Conservation (phyloP, 129 eudicot species). For the Saposhnikovia divaricata region DNA sequence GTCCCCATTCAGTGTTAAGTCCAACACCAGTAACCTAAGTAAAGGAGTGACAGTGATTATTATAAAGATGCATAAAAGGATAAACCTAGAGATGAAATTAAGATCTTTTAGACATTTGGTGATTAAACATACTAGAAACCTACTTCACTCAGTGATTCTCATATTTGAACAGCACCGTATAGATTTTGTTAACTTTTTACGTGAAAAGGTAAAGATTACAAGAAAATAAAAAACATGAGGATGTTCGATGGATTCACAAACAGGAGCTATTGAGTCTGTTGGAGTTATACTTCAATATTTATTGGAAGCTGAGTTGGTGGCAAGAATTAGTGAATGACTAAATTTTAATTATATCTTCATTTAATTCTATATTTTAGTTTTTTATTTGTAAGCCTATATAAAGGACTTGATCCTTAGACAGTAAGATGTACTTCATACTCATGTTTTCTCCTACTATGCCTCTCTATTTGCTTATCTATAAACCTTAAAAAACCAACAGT, state of each 20-base stretch:
- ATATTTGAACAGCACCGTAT: neutral
- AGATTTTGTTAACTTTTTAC: neutral
- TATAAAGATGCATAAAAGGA: neutral
- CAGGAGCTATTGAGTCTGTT: neutral
- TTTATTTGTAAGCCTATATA: too few relatives aligned
- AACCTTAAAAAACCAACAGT: too few relatives aligned
- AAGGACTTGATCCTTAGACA: too few relatives aligned
- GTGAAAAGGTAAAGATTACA: neutral
- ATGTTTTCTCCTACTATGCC: too few relatives aligned
- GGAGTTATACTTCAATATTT: too few relatives aligned
- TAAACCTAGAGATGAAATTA: neutral
- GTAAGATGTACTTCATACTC: too few relatives aligned
- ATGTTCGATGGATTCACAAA: neutral
- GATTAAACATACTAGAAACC: neutral
- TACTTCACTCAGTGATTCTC: neutral
- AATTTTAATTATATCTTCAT: too few relatives aligned
- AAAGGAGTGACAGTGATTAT: neutral
- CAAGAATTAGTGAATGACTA: too few relatives aligned
- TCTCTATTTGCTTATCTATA: too few relatives aligned
- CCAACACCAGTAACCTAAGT: conserved; percentile 93
- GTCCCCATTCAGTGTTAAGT: conserved; percentile 95
- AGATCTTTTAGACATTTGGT: neutral
- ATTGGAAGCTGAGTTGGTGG: too few relatives aligned
- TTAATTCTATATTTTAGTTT: too few relatives aligned
- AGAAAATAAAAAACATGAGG: neutral